phyloP scores from a whole-genome alignment of 495 filamentous ascomycete species.

The Pseudoneurospora amorphoporcata region DNA sequence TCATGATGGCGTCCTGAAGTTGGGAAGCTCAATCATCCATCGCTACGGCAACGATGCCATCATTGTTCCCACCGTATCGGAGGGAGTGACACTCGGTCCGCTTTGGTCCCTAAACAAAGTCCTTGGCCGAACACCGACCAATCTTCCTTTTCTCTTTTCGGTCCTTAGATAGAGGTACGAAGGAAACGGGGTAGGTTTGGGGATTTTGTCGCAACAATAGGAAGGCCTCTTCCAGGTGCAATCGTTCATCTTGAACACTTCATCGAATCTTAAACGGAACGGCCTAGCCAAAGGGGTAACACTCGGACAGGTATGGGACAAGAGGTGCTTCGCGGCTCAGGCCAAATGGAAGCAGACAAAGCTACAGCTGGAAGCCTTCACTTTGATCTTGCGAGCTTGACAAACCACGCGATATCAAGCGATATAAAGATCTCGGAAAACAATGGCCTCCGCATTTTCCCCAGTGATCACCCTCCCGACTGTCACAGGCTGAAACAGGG shows the following conservation, averaged over 20 bases:
- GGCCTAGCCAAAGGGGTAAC: neutral
- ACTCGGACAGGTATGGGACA: neutral
- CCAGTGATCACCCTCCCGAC: neutral
- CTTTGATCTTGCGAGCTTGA: neutral
- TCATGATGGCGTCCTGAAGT: neutral
- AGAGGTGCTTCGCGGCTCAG: neutral
- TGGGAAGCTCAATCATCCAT: neutral
- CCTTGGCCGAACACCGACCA: neutral
- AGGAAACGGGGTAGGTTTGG: neutral
- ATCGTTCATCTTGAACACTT: neutral
- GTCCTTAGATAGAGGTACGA: neutral
- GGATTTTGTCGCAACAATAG: neutral
- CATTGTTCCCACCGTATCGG: neutral
- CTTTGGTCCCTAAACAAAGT: neutral
- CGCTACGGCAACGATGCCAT: neutral
- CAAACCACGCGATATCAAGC: neutral
- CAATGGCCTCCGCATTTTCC: neutral
- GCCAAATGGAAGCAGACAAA: neutral
- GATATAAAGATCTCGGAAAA: neutral
- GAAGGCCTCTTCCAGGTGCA: neutral
- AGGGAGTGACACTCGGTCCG: neutral
- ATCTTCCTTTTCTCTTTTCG: neutral
- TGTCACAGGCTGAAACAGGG: neutral
- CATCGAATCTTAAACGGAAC: neutral
- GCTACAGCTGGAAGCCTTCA: neutral